These are phyloP conservation scores for Brettanomyces bruxellensis DNA, from an alignment of 805 yeast genomes.

Conservation along the genomic window DNA sequence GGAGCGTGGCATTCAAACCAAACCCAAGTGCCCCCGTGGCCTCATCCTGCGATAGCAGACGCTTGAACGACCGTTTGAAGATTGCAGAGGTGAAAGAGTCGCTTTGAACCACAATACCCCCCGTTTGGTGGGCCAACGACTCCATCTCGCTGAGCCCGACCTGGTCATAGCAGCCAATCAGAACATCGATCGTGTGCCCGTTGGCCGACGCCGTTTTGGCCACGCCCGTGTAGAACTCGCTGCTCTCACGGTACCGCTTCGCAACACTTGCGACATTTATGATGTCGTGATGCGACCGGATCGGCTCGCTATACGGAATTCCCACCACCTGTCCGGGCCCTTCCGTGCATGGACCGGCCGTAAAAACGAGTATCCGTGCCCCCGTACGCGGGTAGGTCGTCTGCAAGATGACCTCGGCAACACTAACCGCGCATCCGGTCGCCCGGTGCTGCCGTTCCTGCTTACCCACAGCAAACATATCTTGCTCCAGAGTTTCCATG, in stretches of 20 bases:
- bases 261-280: conserved; percentile 31
- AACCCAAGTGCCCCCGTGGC: conserved; percentile 32
- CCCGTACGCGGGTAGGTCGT: conserved; percentile 38
- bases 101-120: conserved; percentile 53
- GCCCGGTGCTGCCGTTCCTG: conserved; percentile 43
- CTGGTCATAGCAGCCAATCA: conserved; percentile 63
- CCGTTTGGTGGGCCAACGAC: conserved; percentile 44
- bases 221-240: conserved; percentile 38
- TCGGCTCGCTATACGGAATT: conserved; percentile 47
- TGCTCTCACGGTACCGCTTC: conserved; percentile 34
- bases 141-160: conserved; percentile 64
- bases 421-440: conserved; percentile 52
- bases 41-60: conserved; percentile 32
- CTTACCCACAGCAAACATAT: conserved; percentile 37
- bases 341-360: conserved; percentile 57
- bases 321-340: conserved; percentile 60
- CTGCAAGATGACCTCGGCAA: conserved; percentile 32
- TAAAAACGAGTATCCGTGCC: conserved; percentile 43
- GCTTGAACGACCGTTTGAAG: conserved; percentile 54
- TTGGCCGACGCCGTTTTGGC: conserved; percentile 37
- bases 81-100: conserved; percentile 62
- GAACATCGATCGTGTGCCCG: conserved; percentile 49
- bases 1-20: conserved; percentile 55
- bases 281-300: conserved; percentile 60
- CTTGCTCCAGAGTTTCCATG: conserved; percentile 38